Percentiles rank a stretch among this genome's conserved stretches.
Conservation (phyloP, 1,284 basidiomycete genomes). For the Ceratobasidium sp. region DNA sequence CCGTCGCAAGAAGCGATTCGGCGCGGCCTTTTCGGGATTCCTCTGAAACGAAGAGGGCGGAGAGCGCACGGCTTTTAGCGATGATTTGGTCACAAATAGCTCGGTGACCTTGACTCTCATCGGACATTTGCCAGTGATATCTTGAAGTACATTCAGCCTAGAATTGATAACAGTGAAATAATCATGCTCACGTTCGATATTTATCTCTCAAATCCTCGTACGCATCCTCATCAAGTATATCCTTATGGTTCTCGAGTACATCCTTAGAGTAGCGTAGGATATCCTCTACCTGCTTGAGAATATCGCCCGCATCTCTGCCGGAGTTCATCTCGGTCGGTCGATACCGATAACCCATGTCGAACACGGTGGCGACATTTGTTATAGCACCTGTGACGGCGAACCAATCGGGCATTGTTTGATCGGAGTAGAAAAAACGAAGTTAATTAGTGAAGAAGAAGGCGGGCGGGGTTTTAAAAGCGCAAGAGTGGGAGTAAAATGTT, state of each 20-base stretch:
- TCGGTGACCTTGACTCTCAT: not conserved
- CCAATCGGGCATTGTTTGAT: conserved; percentile 31
- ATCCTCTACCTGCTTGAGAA: conserved; percentile 28
- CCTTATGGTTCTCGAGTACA: conserved; percentile 39
- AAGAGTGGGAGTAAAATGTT: conserved; percentile 22
- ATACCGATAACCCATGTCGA: conserved; percentile 20
- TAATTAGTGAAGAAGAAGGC: conserved; percentile 15
- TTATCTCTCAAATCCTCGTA: conserved; percentile 18
- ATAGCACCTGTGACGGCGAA: conserved; percentile 18
- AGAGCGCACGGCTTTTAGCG: conserved; percentile 16
- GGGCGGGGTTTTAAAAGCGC: conserved; percentile 12
- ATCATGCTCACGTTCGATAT: conserved; percentile 11
- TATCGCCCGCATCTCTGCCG: not conserved
- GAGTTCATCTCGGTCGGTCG: not conserved
- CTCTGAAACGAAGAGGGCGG: conserved; percentile 5
- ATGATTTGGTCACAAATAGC: conserved; percentile 20
- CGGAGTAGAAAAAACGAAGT: too few species aligned
- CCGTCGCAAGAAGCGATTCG: not conserved
- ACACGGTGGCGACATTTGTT: conserved; percentile 20
- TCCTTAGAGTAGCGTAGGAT: conserved; percentile 14
- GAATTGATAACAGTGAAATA: not conserved
- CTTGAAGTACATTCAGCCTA: conserved; percentile 3
- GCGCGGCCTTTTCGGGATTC: conserved; percentile 14
- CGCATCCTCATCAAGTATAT: not conserved
- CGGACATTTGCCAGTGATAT: conserved; percentile 24